Evolutionary conservation across 352 stramenopile species (phyloP), one percentile per base, ranked within the genome.

Genomic region (Phytophthora rubi): DNA sequence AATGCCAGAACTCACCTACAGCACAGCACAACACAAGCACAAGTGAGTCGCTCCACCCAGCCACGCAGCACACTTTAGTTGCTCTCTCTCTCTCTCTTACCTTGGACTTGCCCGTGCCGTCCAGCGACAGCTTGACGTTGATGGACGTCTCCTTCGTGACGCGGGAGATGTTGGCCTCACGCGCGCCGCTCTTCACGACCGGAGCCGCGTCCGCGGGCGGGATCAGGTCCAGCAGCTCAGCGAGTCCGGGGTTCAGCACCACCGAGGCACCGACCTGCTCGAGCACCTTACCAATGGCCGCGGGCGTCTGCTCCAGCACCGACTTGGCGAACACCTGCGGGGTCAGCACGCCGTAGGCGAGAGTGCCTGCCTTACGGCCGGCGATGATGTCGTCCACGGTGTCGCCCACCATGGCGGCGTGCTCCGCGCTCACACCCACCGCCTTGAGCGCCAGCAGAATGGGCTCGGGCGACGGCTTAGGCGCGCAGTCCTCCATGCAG

Each of bases 91-190:
- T n/a, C 13, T 8, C 39, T 39, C 3, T 16, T 12, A 92, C 85
- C 65, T 86, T 86, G 4, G 85, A 88, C 61, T 85, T 88, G 53
- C 94, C 94, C n/a, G 81, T 95, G 64, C 93, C 93, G 70, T 98
- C 91, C 39, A 99, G 74, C 61, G 78, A 62, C 6, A 98, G 55
- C 42, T 86, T 82, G 8, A 98, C 92, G 26, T 81, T 83, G 71
- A 99, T 98, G 8, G 82, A 95, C 48, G 97, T 99, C 80, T 99
- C 97, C 76, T 98, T 98, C 6, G 97, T 99, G 44, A 92, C 81
- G 21, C 93, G 82, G 12, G 72, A 83, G 51, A 96, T 82, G 42
- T 59, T 73, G 6, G 85, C 88, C 26, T 80, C 53, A 8, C 85
- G 81, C 10, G 32, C 49, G 10, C 18, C 65, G 32, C 39, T 68